These are phyloP conservation scores for Prunus persica DNA, from an alignment of 306 rosid genomes.

Conservation along the genomic window Prunus_persica_NCBIv2 NC_034013.1:15335001-15335500, in stretches of 20 bases:
- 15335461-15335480: conserved; percentile 72
- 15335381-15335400: conserved; percentile 73
- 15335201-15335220: conserved; percentile 72
- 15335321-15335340: conserved; percentile 75
- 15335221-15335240: conserved; percentile 36
- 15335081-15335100: conserved; percentile 32
- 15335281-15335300: conserved; percentile 73
- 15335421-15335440: conserved; percentile 76
- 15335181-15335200: conserved; percentile 77
- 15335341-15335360: conserved; percentile 89
- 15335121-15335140: conserved; percentile 34
- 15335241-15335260: conserved; percentile 47
- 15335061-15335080: conserved; percentile 37
- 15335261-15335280: conserved; percentile 60
- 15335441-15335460: conserved; percentile 78
- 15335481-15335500: conserved; percentile 62
- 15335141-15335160: conserved; percentile 46
- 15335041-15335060: conserved; percentile 74
- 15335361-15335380: conserved; percentile 71
- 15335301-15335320: conserved; percentile 83
- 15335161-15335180: conserved; percentile 69
- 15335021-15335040: conserved; percentile 66
- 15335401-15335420: conserved; percentile 77
- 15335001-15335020: conserved; percentile 76
- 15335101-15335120: conserved; percentile 36